Conservation (phyloP, 139 green algal species). For the Coelastrella sp. region DNA sequence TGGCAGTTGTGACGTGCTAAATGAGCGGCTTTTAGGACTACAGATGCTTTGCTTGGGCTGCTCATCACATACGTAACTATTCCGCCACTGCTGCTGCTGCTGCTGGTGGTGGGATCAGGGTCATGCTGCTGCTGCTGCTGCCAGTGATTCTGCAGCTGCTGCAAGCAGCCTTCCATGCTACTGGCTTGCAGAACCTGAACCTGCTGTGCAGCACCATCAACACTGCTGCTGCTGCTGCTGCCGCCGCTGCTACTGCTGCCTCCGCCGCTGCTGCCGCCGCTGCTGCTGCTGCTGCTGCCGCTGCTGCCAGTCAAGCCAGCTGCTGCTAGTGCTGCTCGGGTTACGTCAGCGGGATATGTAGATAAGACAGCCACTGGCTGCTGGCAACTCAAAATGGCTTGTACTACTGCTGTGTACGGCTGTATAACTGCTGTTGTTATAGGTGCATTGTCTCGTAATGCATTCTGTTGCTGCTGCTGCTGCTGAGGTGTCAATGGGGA, state of each 20-base stretch:
- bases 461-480: slow-evolving; percentile 15
- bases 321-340: not conserved
- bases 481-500: not conserved
- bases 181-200: not conserved
- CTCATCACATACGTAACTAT: not conserved
- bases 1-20: not conserved
- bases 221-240: not conserved
- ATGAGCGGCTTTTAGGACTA: not conserved
- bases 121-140: slow-evolving; percentile 14
- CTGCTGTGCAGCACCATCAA: not conserved
- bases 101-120: not conserved
- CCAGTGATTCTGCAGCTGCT: slow-evolving; percentile 3
- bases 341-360: not conserved
- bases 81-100: not conserved
- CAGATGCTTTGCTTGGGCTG: not conserved
- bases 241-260: not conserved
- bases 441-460: not conserved
- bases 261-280: not conserved
- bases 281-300: not conserved
- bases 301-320: not conserved
- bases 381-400: not conserved
- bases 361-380: not conserved
- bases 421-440: not conserved
- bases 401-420: not conserved
- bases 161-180: not conserved